Conservation (phyloP, 148 eudicot genomes). For the Arctostaphylos glauca region DNA sequence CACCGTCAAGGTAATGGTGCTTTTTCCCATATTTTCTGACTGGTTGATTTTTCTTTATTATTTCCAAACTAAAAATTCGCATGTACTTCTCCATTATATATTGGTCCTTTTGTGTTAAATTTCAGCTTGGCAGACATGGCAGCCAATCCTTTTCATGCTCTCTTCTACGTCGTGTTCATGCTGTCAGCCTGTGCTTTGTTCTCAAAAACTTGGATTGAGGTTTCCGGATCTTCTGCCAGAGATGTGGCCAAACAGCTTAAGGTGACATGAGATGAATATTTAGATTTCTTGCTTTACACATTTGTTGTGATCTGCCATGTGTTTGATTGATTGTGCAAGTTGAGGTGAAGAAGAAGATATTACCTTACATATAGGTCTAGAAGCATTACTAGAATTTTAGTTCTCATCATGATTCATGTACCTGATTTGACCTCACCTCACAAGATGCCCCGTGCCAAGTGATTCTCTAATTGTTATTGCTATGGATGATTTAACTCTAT, state of each 20-base stretch:
- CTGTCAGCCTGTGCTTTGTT: slow-evolving; percentile 84
- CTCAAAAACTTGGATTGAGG: slow-evolving; percentile 92
- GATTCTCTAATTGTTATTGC: not conserved
- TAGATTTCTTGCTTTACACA: not conserved
- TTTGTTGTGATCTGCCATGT: not conserved
- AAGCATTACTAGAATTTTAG: not conserved
- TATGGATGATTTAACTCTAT: not conserved
- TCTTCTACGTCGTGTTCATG: slow-evolving; percentile 76
- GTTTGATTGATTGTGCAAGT: not conserved
- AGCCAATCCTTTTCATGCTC: slow-evolving; percentile 86
- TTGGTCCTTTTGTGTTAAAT: not conserved
- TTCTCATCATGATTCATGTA: not conserved
- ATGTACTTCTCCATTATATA: not conserved
- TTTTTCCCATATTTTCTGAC: not conserved
- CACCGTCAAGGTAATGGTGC: slow-evolving; percentile 65
- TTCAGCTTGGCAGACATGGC: slow-evolving; percentile 86
- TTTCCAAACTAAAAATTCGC: not conserved
- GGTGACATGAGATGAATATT: slow-evolving; percentile 32
- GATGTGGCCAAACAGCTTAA: slow-evolving; percentile 93
- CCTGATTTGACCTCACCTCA: not conserved
- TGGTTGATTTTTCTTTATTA: not conserved
- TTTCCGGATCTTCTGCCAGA: slow-evolving; percentile 86
- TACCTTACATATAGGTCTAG: not conserved
- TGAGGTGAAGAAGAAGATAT: not conserved
- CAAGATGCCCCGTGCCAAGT: not conserved